Evolutionary conservation across 352 stramenopile species (phyloP), one percentile per base, ranked within the genome.

Genomic region (Aphanomyces cochlioides): DNA sequence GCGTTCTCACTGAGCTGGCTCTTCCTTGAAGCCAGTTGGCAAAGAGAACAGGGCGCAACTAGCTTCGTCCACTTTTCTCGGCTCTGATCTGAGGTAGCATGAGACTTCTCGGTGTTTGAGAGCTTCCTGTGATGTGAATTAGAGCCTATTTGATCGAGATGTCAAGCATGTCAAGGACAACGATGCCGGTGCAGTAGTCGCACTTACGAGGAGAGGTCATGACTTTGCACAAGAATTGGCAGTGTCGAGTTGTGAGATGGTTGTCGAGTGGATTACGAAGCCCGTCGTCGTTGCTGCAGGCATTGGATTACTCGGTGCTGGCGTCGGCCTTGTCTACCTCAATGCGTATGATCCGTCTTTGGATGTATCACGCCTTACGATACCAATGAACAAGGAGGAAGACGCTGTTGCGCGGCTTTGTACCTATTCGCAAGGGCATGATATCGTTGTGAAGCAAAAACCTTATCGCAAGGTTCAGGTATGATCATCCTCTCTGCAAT

Each of bases 381-480:
- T 50, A 17, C 64, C 64, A 38, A 7, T 70, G 64, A 64, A 15
- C 6, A 12, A 17, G 7, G 19, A 53, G 12, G 64, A 70, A 37
- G 12, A n/a, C 5, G 19, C 5, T 13, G 43, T 70, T n/a, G 36
- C 19, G 4, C n/a, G 15, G 3, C n/a, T 70, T 5, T 17, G 47
- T 7, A 15, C 19, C 10, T 45, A 70, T n/a, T 45, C 47, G 21
- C 37, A 17, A 13, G n/a, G 34, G 8, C 64, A 70, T 28, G 40
- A 37, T n/a, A 15, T 47, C 15, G 53, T 13, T 1, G 19, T 56
- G n/a, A 67, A 67, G 21, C 7, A 21, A 13, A 17, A 12, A 37
- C 54, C 54, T 8, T 7, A 57, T 47, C 54, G 64, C 28, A 47
- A 58, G n/a, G 64, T 36, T 7, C 28, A 41, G 7, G 64, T 70